phyloP scores from a whole-genome alignment of 257 asterid species.

The Prunella vulgaris region DNA sequence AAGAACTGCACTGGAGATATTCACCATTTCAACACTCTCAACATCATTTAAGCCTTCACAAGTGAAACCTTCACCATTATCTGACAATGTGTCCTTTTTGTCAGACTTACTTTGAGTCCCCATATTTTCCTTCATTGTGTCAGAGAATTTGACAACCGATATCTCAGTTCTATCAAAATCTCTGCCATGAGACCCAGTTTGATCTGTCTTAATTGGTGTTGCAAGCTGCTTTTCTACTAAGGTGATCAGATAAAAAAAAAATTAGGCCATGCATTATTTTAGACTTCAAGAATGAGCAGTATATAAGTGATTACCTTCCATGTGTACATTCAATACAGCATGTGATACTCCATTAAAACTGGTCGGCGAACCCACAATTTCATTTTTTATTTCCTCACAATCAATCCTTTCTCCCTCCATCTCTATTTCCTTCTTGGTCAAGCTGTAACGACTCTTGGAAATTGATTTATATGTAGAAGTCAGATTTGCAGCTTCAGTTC shows the following conservation, averaged over 20 bases:
- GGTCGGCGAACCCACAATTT: constrained; percentile 12
- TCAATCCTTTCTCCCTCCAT: constrained; percentile 23
- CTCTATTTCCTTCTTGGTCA: constrained; percentile 14
- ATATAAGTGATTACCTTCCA: constrained; percentile 24
- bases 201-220: constrained; percentile 30
- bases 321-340: not conserved
- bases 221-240: constrained; percentile 37
- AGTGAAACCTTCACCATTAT: constrained; percentile 1
- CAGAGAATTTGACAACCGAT: not conserved
- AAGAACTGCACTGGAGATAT: not conserved
- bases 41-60: constrained; percentile 6
- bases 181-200: constrained; percentile 11
- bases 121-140: constrained; percentile 6
- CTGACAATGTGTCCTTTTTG: constrained; percentile 7
- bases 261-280: not conserved
- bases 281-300: not conserved
- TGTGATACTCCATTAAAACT: not conserved
- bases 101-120: not conserved
- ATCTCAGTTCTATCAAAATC: not conserved
- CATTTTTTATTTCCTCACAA: constrained; percentile 5
- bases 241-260: not conserved
- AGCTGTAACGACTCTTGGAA: constrained; percentile 4
- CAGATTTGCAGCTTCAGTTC: constrained; percentile 22
- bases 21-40: constrained; percentile 17
- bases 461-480: constrained; percentile 3